Evolutionary conservation across 108 stramenopile genomes (phyloP).

Genomic region (Cyclotella sp.): DNA sequence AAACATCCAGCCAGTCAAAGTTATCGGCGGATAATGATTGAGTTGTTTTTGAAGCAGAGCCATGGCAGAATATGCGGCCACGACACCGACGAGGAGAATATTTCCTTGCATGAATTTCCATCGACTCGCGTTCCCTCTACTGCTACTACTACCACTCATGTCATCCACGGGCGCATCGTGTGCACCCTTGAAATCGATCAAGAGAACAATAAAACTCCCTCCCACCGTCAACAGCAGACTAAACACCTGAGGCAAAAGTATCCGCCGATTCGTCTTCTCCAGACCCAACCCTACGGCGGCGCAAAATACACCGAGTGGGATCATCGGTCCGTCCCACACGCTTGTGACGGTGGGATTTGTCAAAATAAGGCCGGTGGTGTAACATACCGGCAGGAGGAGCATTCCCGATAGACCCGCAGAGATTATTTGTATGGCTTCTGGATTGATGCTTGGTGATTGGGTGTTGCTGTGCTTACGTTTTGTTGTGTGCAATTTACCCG

Average conservation of each 20-base stretch:
- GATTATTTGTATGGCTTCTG: conserved; percentile 33
- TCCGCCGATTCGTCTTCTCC: conserved; percentile 28
- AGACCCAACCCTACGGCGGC: conserved; percentile 28
- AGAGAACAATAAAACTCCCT: conserved; percentile 41
- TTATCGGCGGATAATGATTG: conserved; percentile 41
- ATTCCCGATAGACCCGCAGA: conserved; percentile 39
- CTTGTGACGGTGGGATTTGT: conserved; percentile 41
- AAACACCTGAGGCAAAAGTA: conserved; percentile 20
- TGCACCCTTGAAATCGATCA: conserved; percentile 35
- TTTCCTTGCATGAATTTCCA: conserved; percentile 41
- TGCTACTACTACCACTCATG: background rate
- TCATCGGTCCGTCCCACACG: conserved; percentile 54
- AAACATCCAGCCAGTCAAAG: conserved; percentile 48
- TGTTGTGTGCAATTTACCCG: background rate
- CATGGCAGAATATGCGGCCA: conserved; percentile 33
- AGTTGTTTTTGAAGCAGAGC: conserved; percentile 40
- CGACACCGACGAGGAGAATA: conserved; percentile 33
- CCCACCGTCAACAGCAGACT: conserved; percentile 40
- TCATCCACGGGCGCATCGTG: conserved; percentile 3
- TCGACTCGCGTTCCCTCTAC: conserved; percentile 5
- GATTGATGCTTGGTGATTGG: conserved; percentile 7
- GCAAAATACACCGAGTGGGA: conserved; percentile 41
- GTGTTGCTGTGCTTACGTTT: background rate
- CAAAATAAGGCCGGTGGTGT: conserved; percentile 42
- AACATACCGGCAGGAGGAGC: conserved; percentile 30